phyloP scores from a whole-genome alignment of 225 moss, liverwort and hornwort genomes.

The Physcomitrellopsis africana region DNA sequence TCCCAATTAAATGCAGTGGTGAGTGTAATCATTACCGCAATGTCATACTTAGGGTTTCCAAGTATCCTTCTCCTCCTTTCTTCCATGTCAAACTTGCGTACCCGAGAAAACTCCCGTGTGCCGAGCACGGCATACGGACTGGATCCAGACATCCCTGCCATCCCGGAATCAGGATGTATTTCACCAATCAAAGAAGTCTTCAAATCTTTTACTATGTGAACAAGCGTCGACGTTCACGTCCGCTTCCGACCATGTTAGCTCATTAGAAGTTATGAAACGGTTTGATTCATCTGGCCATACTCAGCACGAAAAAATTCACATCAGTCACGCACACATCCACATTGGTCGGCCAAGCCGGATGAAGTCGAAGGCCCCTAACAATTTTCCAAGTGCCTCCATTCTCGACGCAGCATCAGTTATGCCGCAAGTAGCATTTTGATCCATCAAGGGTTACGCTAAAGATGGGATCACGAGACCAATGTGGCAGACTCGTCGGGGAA shows the following conservation, averaged over 20 bases:
- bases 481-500: background rate
- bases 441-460: background rate
- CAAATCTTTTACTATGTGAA: slow-evolving; percentile 17
- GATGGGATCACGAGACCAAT: background rate
- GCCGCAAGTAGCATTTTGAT: background rate
- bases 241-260: background rate
- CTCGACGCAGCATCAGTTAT: background rate
- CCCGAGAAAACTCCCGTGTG: slow-evolving; percentile 61
- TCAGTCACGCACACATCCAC: background rate
- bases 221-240: background rate
- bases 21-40: slow-evolving; percentile 38
- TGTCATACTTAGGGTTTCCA: slow-evolving; percentile 57
- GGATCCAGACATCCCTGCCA: slow-evolving; percentile 61
- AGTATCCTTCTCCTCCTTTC: slow-evolving; percentile 54
- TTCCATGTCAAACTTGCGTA: slow-evolving; percentile 63
- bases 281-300: background rate
- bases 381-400: background rate
- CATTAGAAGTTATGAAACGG: background rate
- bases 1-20: background rate
- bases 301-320: background rate
- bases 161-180: slow-evolving; percentile 12
- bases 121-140: slow-evolving; percentile 55
- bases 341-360: slow-evolving; percentile 13
- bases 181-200: background rate
- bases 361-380: background rate